Evolutionary conservation across 169 alveolate genomes (phyloP), one percentile per base, ranked within the genome.

Genomic region (Plasmodium malariae): DNA sequence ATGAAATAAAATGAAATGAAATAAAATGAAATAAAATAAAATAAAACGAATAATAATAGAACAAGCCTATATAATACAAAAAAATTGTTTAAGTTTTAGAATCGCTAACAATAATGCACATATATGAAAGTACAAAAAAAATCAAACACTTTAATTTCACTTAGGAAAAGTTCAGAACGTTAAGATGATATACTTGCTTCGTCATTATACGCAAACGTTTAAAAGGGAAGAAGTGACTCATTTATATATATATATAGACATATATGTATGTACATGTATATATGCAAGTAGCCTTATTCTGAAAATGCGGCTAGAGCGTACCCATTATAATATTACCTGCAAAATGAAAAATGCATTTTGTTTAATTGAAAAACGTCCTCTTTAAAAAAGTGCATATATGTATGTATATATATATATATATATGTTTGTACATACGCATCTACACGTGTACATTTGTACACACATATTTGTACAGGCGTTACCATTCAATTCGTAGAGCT

Each of bases 311-410:
- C 26, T 28, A 63, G 24, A 76, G 37, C 26, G 89, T 76, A 0
- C 89, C 89, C 28, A 76, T 43, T 48, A 76, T 76, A 14, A 76
- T 76, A 28, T 34, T 62, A n/a, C 89, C 89, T 76, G 37, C n/a
- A 43, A 60, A 73, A 28, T 12, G 45, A 43, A 34, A n/a, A 12
- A 65, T 65, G n/a, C 12, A 48, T 14, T 48, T 48, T 48, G n/a
- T 48, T 48, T 9, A 7, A 40, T 40, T 40, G 9, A 40, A 40
- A 40, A 40, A 40, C 9, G 51, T 40, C 5, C 9, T 40, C 5
- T 40, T 6, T 40, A 40, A 2, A 9, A 32, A 54, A 21, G 37
- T 19, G 1, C 51, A 40, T 19, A 51, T 17, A n/a, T 71, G 30
- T 19, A 11, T 0, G 65, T 71, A 49, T 21, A n/a, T 1, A 71